Conservation (phyloP, 495 filamentous ascomycete genomes). For the Astrothelium macrocarpum region DNA sequence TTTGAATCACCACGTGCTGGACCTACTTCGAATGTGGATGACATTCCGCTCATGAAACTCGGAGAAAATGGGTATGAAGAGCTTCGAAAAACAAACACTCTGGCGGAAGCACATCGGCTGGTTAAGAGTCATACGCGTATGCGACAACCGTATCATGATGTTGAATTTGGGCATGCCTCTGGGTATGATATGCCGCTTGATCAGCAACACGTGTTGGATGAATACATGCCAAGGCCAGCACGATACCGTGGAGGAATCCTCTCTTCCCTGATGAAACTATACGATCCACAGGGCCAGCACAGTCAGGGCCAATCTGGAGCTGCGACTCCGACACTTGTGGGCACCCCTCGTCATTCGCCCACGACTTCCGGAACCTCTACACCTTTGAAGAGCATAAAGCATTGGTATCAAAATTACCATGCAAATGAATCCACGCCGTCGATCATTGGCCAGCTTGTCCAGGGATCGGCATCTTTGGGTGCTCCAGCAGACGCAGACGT, state of each 20-base stretch:
- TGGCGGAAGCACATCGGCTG: constrained; percentile 40
- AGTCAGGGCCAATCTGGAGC: constrained; percentile 8
- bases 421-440: constrained; percentile 41
- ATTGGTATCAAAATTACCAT: constrained; percentile 53
- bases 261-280: constrained; percentile 67
- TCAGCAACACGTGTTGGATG: constrained; percentile 48
- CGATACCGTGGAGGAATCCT: constrained; percentile 71
- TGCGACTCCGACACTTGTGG: constrained; percentile 6
- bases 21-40: constrained; percentile 19
- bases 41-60: constrained; percentile 31
- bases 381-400: constrained; percentile 39
- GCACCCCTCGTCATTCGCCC: constrained; percentile 31
- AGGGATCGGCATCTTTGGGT: constrained; percentile 45
- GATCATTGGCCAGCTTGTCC: constrained; percentile 44
- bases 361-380: constrained; percentile 45
- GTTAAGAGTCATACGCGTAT: constrained; percentile 41
- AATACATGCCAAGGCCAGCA: constrained; percentile 57
- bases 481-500: constrained; percentile 29
- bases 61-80: constrained; percentile 22
- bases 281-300: constrained; percentile 25
- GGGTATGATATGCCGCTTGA: constrained; percentile 52
- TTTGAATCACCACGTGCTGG: constrained; percentile 7
- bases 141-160: constrained; percentile 1
- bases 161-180: constrained; percentile 38
- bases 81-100: constrained; percentile 19